Evolutionary conservation across 345 rosid genomes (phyloP).

Genomic region (Eucalyptus brandiana): DNA sequence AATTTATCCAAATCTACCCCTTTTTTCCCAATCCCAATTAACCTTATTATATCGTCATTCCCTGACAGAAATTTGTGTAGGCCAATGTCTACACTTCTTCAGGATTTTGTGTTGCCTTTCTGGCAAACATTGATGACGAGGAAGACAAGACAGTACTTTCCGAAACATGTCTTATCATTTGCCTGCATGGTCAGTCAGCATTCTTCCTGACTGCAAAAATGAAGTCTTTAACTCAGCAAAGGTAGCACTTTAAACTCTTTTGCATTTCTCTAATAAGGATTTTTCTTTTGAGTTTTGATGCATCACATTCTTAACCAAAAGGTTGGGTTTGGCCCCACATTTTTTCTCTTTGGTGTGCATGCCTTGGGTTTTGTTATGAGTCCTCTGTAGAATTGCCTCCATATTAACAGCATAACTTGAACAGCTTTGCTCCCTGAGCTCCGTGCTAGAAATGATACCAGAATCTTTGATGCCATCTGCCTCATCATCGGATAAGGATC

Average conservation of each 20-base stretch:
- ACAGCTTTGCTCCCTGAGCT: conserved; percentile 63
- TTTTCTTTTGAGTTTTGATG: not conserved
- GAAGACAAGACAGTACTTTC: conserved; percentile 46
- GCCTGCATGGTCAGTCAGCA: conserved; percentile 97
- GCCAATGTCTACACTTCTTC: conserved; percentile 61
- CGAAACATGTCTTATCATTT: conserved; percentile 48
- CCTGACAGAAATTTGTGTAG: conserved; percentile 4
- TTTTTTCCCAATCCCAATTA: not conserved
- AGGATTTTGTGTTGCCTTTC: conserved; percentile 77
- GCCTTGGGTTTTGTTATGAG: not conserved
- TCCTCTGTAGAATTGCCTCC: not conserved
- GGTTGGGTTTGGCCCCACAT: not conserved
- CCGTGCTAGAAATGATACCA: conserved; percentile 66
- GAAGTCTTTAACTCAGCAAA: conserved; percentile 72
- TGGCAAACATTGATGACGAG: conserved; percentile 62
- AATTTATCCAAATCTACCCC: not conserved
- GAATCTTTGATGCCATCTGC: conserved; percentile 41
- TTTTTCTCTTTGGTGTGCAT: not conserved
- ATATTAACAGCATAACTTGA: not conserved
- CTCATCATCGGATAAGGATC: conserved; percentile 1
- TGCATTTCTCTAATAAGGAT: not conserved
- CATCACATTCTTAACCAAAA: not conserved
- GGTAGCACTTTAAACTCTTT: conserved; percentile 22
- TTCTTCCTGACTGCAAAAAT: conserved; percentile 85
- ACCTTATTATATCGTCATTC: not conserved